Evolutionary conservation across 139 green algal genomes (phyloP).

Genomic region (Deuterostichococcus epilithicus): DNA sequence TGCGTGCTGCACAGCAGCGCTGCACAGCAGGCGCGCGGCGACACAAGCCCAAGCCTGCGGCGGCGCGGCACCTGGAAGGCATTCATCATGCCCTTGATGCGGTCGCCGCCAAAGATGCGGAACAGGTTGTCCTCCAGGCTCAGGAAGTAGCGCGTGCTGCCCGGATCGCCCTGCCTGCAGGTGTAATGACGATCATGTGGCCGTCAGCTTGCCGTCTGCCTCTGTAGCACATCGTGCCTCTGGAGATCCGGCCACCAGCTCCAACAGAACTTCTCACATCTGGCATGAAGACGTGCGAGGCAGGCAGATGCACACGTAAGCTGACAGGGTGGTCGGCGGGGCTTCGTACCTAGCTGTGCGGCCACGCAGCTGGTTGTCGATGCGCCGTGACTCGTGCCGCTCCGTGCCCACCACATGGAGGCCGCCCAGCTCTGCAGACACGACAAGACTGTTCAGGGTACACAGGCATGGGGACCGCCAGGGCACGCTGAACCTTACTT

Average conservation of each 20-base stretch:
- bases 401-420: constrained; percentile 97
- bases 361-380: constrained; percentile 97
- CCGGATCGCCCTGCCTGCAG: constrained; percentile 82
- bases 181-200: neutral
- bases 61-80: constrained; percentile 49
- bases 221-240: too few relatives aligned
- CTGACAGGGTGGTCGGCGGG: too few relatives aligned
- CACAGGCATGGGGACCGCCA: too few relatives aligned
- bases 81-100: constrained; percentile 92
- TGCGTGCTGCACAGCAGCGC: too few relatives aligned
- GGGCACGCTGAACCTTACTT: too few relatives aligned
- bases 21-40: neutral
- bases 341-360: constrained; percentile 50
- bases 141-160: constrained; percentile 93
- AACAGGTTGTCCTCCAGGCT: constrained; percentile 92
- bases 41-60: neutral
- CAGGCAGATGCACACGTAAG: too few relatives aligned
- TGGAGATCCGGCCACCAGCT: neutral
- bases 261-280: too few relatives aligned
- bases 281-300: too few relatives aligned
- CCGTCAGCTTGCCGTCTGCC: too few relatives aligned
- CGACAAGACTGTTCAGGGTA: too few relatives aligned
- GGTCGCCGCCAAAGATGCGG: constrained; percentile 95
- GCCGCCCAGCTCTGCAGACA: constrained; percentile 60
- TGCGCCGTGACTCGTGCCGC: constrained; percentile 90